Evolutionary conservation across 495 filamentous ascomycete species (phyloP).

Genomic region (Viridothelium virens): DNA sequence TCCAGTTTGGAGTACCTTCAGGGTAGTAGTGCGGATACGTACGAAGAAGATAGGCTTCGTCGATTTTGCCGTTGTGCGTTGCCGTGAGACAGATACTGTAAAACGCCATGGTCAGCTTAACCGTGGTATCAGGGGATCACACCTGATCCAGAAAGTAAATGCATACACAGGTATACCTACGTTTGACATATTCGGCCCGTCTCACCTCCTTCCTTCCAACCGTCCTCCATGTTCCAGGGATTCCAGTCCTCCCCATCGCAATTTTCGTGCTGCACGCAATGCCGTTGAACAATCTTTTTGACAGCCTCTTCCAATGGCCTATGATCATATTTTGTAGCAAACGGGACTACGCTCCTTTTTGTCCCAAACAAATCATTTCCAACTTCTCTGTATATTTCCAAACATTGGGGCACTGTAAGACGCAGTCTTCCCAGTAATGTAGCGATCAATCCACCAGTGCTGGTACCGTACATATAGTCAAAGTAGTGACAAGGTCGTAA

Average conservation of each 20-base stretch:
- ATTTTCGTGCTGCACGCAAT: conserved; percentile 32
- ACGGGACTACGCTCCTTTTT: conserved; percentile 30
- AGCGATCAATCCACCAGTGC: conserved; percentile 43
- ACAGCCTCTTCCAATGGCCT: conserved; percentile 40
- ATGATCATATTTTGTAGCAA: conserved; percentile 40
- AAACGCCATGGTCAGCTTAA: neutral
- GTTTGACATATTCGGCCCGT: conserved; percentile 35
- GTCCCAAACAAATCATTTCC: conserved; percentile 42
- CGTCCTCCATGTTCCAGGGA: conserved; percentile 30
- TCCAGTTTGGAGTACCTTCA: conserved; percentile 32
- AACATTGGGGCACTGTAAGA: conserved; percentile 47
- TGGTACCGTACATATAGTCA: conserved; percentile 43
- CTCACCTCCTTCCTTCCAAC: conserved; percentile 18
- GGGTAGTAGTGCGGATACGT: conserved; percentile 37
- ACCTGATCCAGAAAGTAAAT: neutral
- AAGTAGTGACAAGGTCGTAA: conserved; percentile 43
- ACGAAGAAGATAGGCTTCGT: conserved; percentile 38
- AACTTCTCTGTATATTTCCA: conserved; percentile 42
- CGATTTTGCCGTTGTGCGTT: conserved; percentile 34
- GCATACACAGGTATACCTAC: conserved; percentile 21
- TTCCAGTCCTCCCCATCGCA: conserved; percentile 37
- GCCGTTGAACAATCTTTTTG: conserved; percentile 32
- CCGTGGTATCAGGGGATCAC: neutral
- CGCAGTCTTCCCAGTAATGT: conserved; percentile 48
- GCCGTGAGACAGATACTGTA: conserved; percentile 33